Conservation (phyloP, 208 protist genomes). For the Balamuthia mandrillaris region DNA sequence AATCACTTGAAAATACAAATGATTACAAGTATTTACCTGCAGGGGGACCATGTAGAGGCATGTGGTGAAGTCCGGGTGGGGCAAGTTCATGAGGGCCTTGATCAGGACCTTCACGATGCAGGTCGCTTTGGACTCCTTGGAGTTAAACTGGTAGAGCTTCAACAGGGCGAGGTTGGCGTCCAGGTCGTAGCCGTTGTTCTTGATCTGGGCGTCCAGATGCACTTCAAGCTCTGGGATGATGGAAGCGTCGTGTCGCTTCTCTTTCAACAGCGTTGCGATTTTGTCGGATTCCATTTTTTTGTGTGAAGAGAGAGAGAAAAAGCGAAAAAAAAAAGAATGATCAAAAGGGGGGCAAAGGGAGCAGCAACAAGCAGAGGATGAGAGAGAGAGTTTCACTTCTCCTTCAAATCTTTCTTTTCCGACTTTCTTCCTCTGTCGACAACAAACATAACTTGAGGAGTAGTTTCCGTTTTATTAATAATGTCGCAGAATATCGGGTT, state of each 20-base stretch:
- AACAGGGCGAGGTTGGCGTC: constrained; percentile 54
- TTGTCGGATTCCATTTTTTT: background rate
- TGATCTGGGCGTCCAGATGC: constrained; percentile 50
- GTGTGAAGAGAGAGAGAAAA: no score
- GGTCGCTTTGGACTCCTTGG: constrained; percentile 38
- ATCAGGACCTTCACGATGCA: constrained; percentile 49
- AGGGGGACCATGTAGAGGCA: constrained; percentile 61
- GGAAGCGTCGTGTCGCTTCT: constrained; percentile 29
- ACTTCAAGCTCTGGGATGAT: constrained; percentile 45
- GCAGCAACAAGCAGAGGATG: no score
- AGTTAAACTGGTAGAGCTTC: constrained; percentile 68
- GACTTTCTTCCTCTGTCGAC: no score
- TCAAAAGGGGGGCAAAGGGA: no score
- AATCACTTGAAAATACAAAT: no score
- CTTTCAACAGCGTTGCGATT: background rate
- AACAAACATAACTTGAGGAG: no score
- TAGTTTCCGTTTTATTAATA: no score
- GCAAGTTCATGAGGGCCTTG: constrained; percentile 61
- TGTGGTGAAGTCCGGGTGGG: constrained; percentile 53
- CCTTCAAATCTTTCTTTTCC: no score
- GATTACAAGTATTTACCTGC: no score
- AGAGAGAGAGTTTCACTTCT: no score
- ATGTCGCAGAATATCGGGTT: no score
- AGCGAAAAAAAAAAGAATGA: background rate
- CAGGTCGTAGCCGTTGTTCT: constrained; percentile 46